Evolutionary conservation across 805 yeast species (phyloP), one percentile per base, ranked within the genome.

Genomic region (Hanseniaspora hatyaiensis): DNA sequence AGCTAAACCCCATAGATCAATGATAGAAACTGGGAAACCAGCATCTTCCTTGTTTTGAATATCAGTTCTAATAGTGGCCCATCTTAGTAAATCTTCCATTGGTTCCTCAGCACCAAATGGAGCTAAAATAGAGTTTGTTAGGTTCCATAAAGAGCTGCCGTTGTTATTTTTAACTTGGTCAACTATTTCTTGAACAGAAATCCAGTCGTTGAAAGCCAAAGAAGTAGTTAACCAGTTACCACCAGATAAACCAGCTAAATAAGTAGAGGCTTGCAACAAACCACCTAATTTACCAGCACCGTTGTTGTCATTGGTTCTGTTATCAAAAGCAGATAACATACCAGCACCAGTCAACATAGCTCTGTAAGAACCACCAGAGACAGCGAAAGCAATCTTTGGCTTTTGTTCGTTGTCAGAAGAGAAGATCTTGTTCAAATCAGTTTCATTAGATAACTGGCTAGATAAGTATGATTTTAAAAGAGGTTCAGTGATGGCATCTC

Each of bases 321-420:
- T 77, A 60, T 86, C 96, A 51, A 83, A 64, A 1, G 89, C 95
- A 1, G 88, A 68, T 18, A 86, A 64, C 59, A 78, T 77, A 30
- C 95, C 95, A 12, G 94, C 95, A 2, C 94, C 95, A 50, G 71
- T 65, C 38, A 86, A 65, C 85, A 86, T 83, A 29, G 95, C 94
- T 52, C 96, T 72, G 62, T 83, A 86, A 3, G 95, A 95, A 59
- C 96, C 95, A 38, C 95, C 95, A 13, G 84, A 72, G 54, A 79
- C 77, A 6, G 86, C 79, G 24, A 74, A 53, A 3, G 77, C 87
- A 36, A 81, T 66, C 41, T 70, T 67, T 11, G 62, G 62, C 9
- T 53, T 53, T 38, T 52, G 53, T 8, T 53, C 51, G 20, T 50
- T 40, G 32, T 53, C 51, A 32, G 49, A 26, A 15, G 50, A 50